These are phyloP conservation scores for Rickenella mellea DNA, from an alignment of 768 basidiomycete species.

Conservation along the genomic window DNA sequence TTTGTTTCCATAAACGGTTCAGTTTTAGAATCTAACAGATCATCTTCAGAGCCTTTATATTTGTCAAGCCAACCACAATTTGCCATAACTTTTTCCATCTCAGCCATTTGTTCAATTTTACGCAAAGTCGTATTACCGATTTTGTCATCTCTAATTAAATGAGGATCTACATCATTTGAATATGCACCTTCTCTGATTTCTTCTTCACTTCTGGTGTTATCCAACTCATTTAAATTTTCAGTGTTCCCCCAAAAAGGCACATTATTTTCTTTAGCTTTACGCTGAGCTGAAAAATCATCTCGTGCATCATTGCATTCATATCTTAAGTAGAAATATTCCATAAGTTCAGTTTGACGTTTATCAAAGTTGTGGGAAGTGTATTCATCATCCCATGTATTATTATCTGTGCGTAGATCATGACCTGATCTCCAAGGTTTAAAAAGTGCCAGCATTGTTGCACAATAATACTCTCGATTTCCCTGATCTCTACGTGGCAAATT, in stretches of 20 bases:
- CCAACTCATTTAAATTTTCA: not conserved
- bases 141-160: not conserved
- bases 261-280: conserved; percentile 1
- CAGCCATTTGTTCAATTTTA: conserved; percentile 2
- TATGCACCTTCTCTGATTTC: not conserved
- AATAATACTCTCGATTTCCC: conserved; percentile 24
- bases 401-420: conserved; percentile 14
- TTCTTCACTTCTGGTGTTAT: not conserved
- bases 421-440: conserved; percentile 25
- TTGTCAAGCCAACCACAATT: no score
- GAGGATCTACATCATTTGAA: not conserved
- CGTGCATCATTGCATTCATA: conserved; percentile 27
- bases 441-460: conserved; percentile 21
- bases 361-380: conserved; percentile 13
- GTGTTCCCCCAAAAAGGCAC: not conserved
- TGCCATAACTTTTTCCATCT: no score
- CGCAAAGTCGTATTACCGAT: no score
- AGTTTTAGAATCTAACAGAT: no score
- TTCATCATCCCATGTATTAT: conserved; percentile 15
- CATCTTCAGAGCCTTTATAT: no score
- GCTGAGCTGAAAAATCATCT: conserved; percentile 21
- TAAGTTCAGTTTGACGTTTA: conserved; percentile 8
- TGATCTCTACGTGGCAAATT: conserved; percentile 19
- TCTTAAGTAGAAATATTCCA: conserved; percentile 21
- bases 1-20: not conserved